Evolutionary conservation across 1,284 basidiomycete genomes (phyloP).

Genomic region (Erythrobasidium hasegawianum): DNA sequence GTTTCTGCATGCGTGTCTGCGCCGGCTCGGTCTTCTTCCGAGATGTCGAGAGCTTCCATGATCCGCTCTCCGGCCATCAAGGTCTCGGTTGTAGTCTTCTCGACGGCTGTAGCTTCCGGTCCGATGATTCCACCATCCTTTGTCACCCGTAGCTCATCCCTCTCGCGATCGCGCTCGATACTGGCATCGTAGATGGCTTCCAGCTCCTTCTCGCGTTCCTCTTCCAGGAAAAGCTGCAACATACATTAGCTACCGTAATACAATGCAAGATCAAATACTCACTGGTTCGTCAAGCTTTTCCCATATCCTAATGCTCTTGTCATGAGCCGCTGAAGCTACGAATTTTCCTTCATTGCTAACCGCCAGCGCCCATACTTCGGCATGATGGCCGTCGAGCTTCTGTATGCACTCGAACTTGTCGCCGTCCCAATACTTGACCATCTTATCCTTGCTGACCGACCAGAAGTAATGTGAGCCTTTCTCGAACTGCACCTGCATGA

Average conservation of each 20-base stretch:
- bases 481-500: constrained; percentile 96
- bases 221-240: constrained; percentile 82
- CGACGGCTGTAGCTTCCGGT: constrained; percentile 68
- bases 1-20: constrained; percentile 55
- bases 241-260: background rate
- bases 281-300: constrained; percentile 98
- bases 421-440: constrained; percentile 98
- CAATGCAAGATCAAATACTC: constrained; percentile 43
- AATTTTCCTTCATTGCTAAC: constrained; percentile 81
- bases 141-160: constrained; percentile 55
- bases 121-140: constrained; percentile 51
- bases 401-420: constrained; percentile 99
- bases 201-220: constrained; percentile 91
- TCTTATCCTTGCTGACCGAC: constrained; percentile 90
- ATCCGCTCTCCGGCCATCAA: constrained; percentile 96
- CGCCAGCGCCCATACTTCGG: constrained; percentile 96
- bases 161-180: constrained; percentile 69
- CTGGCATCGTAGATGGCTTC: constrained; percentile 82
- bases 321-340: constrained; percentile 92
- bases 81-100: constrained; percentile 89
- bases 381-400: constrained; percentile 90
- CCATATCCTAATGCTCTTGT: constrained; percentile 97
- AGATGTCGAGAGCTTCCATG: constrained; percentile 88
- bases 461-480: constrained; percentile 88
- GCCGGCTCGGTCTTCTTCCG: constrained; percentile 68